These are phyloP conservation scores for Rhododendron williamsianum DNA, from an alignment of 148 eudicot genomes.

Conservation along the genomic window DNA sequence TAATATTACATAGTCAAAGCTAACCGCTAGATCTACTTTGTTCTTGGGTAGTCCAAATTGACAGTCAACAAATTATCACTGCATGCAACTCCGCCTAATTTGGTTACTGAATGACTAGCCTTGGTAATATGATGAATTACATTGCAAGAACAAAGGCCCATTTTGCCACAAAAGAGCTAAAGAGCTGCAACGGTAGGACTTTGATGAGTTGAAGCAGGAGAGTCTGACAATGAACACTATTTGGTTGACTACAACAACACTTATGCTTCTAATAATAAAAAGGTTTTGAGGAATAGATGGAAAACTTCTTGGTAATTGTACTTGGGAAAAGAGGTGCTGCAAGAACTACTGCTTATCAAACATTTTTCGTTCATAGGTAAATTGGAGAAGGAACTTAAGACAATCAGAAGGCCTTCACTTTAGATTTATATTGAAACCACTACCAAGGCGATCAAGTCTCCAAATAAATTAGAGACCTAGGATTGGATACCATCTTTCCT, in stretches of 20 bases:
- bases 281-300: not conserved
- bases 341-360: conserved; percentile 1
- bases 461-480: not conserved
- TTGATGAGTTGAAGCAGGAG: not conserved
- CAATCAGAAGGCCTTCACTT: not conserved
- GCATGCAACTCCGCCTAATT: not conserved
- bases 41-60: not conserved
- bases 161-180: not conserved
- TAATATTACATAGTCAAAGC: not conserved
- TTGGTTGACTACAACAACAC: not conserved
- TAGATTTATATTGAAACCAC: not conserved
- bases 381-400: not conserved
- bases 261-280: not conserved
- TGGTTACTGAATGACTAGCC: not conserved
- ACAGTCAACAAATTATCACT: not conserved
- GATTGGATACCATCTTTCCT: not conserved
- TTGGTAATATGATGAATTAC: not conserved
- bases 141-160: not conserved
- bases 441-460: not conserved
- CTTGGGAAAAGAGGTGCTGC: not conserved
- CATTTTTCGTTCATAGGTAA: not conserved
- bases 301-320: not conserved
- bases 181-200: not conserved
- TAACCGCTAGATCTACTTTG: not conserved
- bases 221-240: not conserved